Evolutionary conservation across 768 basidiomycete genomes (phyloP).

Genomic region (Ramaria sp.): DNA sequence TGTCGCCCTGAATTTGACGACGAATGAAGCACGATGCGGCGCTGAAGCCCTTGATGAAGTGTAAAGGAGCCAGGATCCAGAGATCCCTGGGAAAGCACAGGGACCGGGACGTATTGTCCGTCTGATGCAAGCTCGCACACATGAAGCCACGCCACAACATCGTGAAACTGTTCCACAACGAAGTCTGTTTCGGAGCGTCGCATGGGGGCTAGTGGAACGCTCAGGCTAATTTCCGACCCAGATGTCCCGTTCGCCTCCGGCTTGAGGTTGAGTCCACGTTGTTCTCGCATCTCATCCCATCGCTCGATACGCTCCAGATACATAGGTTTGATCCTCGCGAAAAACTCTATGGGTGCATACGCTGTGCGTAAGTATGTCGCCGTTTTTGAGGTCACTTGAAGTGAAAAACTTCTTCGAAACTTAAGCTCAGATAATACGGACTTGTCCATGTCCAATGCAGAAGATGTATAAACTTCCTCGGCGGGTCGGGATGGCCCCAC

Average conservation of each 20-base stretch:
- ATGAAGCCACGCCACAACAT: conserved; percentile 82
- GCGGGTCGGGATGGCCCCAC: conserved; percentile 56
- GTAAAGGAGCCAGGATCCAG: conserved; percentile 81
- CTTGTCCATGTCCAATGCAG: conserved; percentile 60
- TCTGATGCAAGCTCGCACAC: conserved; percentile 79
- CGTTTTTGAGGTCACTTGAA: conserved; percentile 66
- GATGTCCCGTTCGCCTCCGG: background rate
- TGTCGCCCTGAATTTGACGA: conserved; percentile 84
- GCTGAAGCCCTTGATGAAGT: conserved; percentile 88
- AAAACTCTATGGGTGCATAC: conserved; percentile 85
- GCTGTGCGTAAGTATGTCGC: conserved; percentile 60
- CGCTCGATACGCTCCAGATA: conserved; percentile 85
- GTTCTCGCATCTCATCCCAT: conserved; percentile 90
- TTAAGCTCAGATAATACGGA: conserved; percentile 69
- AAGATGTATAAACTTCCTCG: conserved; percentile 78
- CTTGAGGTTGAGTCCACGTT: conserved; percentile 28
- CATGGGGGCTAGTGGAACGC: conserved; percentile 52
- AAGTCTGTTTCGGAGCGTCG: conserved; percentile 90
- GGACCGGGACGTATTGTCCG: conserved; percentile 76
- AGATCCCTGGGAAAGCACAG: conserved; percentile 63
- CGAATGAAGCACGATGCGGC: conserved; percentile 65
- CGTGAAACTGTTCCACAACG: conserved; percentile 76
- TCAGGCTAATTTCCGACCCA: conserved; percentile 27
- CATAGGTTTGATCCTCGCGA: conserved; percentile 67
- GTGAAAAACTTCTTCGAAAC: conserved; percentile 74